A percentile compares a stretch with the other conserved stretches of the same genome.
Conservation (phyloP, 345 rosid genomes). For the Fremontodendron californicum region DNA sequence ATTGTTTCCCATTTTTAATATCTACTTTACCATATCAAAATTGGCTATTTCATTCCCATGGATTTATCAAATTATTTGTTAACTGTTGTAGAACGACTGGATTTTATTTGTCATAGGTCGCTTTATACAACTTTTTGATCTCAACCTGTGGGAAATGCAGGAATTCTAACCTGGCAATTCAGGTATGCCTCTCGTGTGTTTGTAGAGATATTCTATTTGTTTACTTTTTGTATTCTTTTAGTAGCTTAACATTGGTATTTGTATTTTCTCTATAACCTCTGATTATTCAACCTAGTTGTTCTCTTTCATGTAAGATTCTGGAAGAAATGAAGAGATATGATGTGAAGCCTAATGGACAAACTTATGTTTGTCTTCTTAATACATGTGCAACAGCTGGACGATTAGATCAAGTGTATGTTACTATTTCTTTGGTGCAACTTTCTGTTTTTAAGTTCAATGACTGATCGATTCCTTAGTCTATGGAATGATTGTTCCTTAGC, state of each 20-base stretch:
- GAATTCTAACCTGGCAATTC: slow-evolving; percentile 64
- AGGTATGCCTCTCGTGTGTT: slow-evolving; percentile 34
- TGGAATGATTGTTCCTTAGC: neutral
- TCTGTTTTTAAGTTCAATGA: slow-evolving; percentile 4
- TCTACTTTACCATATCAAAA: neutral
- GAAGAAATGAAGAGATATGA: slow-evolving; percentile 92
- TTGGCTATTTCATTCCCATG: neutral
- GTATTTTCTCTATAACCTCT: neutral
- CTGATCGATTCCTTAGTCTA: neutral
- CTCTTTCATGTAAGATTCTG: slow-evolving; percentile 45
- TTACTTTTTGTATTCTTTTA: neutral
- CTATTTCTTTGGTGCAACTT: slow-evolving; percentile 25
- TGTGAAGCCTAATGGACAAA: slow-evolving; percentile 92
- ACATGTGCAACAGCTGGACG: slow-evolving; percentile 89
- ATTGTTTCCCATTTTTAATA: neutral
- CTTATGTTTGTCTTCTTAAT: slow-evolving; percentile 76
- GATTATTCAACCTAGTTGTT: neutral
- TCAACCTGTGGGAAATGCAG: slow-evolving; percentile 87
- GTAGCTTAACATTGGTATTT: neutral
- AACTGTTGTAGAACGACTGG: neutral
- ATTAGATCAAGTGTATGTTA: slow-evolving; percentile 77
- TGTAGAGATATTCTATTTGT: neutral
- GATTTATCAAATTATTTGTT: neutral
- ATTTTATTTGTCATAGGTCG: slow-evolving; percentile 44
- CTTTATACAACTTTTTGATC: slow-evolving; percentile 78